Evolutionary conservation across 768 basidiomycete species (phyloP), one percentile per base, ranked within the genome.

Genomic region (Xerocomus spinulosus): DNA sequence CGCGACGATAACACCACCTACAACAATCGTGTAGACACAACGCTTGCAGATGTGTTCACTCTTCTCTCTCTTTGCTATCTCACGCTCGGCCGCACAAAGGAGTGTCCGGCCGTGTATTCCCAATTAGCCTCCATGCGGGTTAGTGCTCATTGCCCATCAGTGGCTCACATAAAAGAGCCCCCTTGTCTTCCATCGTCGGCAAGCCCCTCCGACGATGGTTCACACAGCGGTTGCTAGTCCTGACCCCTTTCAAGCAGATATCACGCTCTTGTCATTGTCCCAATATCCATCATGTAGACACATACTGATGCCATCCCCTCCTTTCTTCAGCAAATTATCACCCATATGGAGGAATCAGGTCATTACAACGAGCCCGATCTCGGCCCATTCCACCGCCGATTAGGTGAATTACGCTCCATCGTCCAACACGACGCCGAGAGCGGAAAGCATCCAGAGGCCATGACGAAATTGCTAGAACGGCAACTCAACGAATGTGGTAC

Each of bases 61-160:
- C 78, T 99, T 41, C 80, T 99, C 36, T 95, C 92, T 13, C 79
- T 99, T 55, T 97, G 96, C 78, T 99, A 93, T 75, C 83, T 99
- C 58, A 96, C 94, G 30, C 93, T 99, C 52, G 96, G 96, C 35
- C 94, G 93, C 73, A 93, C 91, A 33, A 82, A 85, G 55, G 94
- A 97, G 67, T 85, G 86, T 9, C 94, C 95, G 0, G 95, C 94
- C 21, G 92, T 88, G 0, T 99, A 96, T 68, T 92, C 90, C 53
- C 96, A 98, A 61, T 83, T 98, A 53, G 92, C 92, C 32, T 92
- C 87, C 50, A 96, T 99, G 86, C 74, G 88, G 70, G 93, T 97
- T 61, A 79, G 92, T 84, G 44, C 48, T 36, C 44, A 47, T 44
- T 26, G 36, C 40, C 30, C 29, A 9, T n/a, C n/a, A n/a, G n/a